Conservation (phyloP, 768 basidiomycete genomes). For the Tricholoma flavovirens region DNA sequence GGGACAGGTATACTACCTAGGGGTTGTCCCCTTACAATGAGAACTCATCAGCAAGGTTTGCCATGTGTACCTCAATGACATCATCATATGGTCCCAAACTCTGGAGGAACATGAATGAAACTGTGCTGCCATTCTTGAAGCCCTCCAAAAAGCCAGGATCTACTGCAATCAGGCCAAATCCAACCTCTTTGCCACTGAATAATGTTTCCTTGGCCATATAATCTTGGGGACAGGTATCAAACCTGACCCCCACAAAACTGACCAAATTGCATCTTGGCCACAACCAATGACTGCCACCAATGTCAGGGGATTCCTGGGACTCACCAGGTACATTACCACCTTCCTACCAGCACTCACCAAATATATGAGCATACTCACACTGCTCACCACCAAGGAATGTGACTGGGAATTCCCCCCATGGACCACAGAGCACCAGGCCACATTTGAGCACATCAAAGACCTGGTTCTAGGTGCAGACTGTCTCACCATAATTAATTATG, state of each 20-base stretch:
- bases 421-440: no score
- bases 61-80: no score
- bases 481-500: slow-evolving; percentile 14
- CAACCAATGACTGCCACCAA: slow-evolving; percentile 19
- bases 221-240: slow-evolving; percentile 25
- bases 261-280: slow-evolving; percentile 26
- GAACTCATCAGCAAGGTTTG: no score
- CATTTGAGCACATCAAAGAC: no score
- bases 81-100: no score
- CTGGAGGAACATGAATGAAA: no score
- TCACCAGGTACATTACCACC: no score
- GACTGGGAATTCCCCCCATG: neutral
- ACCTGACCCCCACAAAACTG: slow-evolving; percentile 21
- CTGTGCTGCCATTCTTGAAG: no score
- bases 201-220: slow-evolving; percentile 28
- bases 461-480: slow-evolving; percentile 3
- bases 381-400: slow-evolving; percentile 22
- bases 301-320: slow-evolving; percentile 11
- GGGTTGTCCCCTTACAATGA: no score
- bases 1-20: no score
- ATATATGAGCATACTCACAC: slow-evolving; percentile 5
- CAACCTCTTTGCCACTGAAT: slow-evolving; percentile 17
- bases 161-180: slow-evolving; percentile 25
- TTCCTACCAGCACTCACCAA: neutral
- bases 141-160: slow-evolving; percentile 10